Conservation (phyloP, 441 rosid genomes). For the Sinapis alba region DNA sequence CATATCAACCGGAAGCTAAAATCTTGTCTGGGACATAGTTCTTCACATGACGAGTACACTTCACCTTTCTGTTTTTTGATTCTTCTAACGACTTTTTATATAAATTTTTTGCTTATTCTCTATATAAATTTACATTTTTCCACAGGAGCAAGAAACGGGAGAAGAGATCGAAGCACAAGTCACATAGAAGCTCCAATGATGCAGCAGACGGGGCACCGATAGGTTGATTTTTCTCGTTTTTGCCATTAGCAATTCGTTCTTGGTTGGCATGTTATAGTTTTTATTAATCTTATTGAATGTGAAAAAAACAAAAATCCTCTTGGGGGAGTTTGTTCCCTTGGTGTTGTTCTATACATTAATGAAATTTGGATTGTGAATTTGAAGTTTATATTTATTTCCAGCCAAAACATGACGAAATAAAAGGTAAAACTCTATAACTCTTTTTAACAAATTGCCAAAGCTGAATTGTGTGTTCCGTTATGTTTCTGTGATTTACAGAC, state of each 20-base stretch:
- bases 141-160: constrained; percentile 79
- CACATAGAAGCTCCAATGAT: constrained; percentile 65
- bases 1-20: constrained; percentile 87
- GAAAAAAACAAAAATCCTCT: too few species aligned
- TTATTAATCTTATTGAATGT: too few species aligned
- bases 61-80: neutral
- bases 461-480: neutral
- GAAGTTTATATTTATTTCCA: neutral
- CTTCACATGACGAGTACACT: constrained; percentile 79
- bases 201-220: constrained; percentile 28
- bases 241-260: neutral
- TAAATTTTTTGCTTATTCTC: neutral
- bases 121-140: neutral
- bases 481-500: neutral
- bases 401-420: neutral
- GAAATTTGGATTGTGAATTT: neutral
- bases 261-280: too few species aligned
- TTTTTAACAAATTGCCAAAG: neutral
- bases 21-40: constrained; percentile 87
- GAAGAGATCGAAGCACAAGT: constrained; percentile 88
- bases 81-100: neutral
- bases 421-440: neutral
- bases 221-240: constrained; percentile 14
- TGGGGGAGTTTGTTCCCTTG: neutral
- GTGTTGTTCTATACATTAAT: neutral